Evolutionary conservation across 2,329 filamentous ascomycete species (phyloP), one percentile per base, ranked within the genome.

Genomic region (Incumbomyces delicatus): DNA sequence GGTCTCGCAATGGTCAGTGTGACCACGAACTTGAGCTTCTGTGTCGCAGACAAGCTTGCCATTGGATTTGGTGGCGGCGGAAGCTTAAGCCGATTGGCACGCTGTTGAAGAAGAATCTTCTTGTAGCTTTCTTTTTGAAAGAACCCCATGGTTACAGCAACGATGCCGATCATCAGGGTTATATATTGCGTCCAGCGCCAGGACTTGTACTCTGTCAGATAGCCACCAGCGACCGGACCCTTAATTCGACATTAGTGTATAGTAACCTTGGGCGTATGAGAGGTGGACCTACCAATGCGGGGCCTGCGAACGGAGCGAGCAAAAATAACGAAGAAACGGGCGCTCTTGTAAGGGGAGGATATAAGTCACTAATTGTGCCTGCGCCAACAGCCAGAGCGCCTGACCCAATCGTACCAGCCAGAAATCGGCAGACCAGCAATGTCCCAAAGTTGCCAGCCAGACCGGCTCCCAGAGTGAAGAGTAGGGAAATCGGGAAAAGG

Each of bases 151-250:
- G 83, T 47, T 58, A 83, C 76, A 41, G 83, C 66, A 22, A 65
- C 55, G 53, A 83, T 77, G 47, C 79, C 75, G 18, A 71, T 49
- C 50, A 77, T 78, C 29, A 82, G 79, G 71, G 85, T 79, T 53
- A 84, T 64, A 60, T 82, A 86, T 66, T 81, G 74, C 3, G 81
- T 85, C 82, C 82, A 87, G 51, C 83, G 76, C 83, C 83, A 87
- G 50, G 80, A 80, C 27, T 77, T 64, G 6, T 75, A 77, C 17
- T 77, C 66, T 2, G 65, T 71, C 40, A 83, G 83, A 66, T 80
- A 86, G 14, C 81, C 81, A 42, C 83, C 83, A 41, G 84, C 74
- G 39, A 85, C 79, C 5, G 83, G 83, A 0, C 79, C 81, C 31
- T 27, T 35, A 12, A 35, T 35, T n/a, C n/a, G 6, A n/a, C 16